Base-by-base conservation (phyloP, 768 basidiomycete species). In the Auriscalpium orientale region DNA sequence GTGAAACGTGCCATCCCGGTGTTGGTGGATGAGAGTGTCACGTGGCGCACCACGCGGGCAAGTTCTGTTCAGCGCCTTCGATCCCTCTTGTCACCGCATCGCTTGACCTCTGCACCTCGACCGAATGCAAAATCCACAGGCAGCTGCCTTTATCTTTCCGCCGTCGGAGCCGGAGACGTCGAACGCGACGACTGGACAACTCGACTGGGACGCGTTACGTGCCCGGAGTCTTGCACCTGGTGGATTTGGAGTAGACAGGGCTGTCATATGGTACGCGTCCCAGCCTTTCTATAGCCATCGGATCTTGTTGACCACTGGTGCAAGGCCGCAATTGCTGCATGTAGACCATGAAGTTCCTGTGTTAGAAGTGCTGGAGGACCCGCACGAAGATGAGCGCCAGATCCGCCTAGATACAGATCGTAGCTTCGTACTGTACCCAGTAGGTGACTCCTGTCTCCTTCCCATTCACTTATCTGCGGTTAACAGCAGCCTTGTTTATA, bases 381-480 rank as follows among this genome's bases (percentile, higher is more conserved):
- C 74, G 21, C 91, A 93, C 66, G 72, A 70, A 4, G 94, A 97
- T 67, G 94, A 95, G 71, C 83, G 79, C 13, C 94, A 97, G 71
- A 91, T 97, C 58, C 72, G 76, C 56, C 79, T 95, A 36, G 94
- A 97, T 70, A 95, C 94, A 1, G 85, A 94, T 70, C 82, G 94
- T 49, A 93, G 91, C 61, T 98, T 98, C 64, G 90, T 97, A 54
- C 75, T 93, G 58, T 98, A 95, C 71, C 90, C 94, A 66, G 84
- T 83, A 79, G 89, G 92, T 56, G 58, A 58, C 49, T 20, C 54
- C 16, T 46, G 3, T 62, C 33, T 52, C 46, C 33, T 33, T 46
- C 21, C 18, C 56, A 33, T 53, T 44, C 11, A 58, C 58, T 15
- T 18, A 57, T 36, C n/a, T 33, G 18, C 36, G 38, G 46, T 43